Conservation (phyloP, 352 stramenopile species). For the Globisporangium splendens region DNA sequence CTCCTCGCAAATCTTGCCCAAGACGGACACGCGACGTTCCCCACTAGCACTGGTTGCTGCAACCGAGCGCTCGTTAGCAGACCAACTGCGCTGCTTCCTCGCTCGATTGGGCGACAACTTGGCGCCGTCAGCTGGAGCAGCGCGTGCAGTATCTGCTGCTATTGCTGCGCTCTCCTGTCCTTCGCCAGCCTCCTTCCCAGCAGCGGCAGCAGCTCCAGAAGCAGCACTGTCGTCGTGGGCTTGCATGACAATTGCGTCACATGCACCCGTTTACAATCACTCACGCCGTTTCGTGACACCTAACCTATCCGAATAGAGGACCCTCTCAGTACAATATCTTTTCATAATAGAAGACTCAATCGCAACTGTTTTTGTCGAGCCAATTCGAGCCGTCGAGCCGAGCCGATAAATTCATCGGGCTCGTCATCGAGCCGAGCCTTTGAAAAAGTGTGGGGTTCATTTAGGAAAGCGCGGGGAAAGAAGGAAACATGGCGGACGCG, state of each 20-base stretch:
- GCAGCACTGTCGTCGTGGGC: neutral
- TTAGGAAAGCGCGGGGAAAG: neutral
- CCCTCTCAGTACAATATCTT: neutral
- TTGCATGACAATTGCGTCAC: too few relatives aligned
- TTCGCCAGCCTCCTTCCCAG: neutral
- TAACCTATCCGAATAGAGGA: too few relatives aligned
- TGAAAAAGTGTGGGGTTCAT: too few relatives aligned
- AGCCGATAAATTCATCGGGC: too few relatives aligned
- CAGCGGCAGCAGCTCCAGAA: neutral
- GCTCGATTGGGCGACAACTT: neutral
- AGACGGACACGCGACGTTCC: neutral
- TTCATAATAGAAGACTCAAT: neutral
- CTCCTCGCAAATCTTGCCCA: neutral
- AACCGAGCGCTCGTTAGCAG: neutral
- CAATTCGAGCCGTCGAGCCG: too few relatives aligned
- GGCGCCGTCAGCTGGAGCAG: too few relatives aligned
- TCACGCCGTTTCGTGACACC: too few relatives aligned
- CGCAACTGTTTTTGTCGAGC: too few relatives aligned
- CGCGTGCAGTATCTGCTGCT: too few relatives aligned
- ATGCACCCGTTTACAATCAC: too few relatives aligned
- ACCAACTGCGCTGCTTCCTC: constrained; percentile 4
- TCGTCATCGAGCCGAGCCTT: too few relatives aligned
- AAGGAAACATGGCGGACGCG: constrained; percentile 5
- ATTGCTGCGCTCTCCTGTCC: neutral
- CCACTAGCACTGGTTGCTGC: neutral